phyloP scores from a whole-genome alignment of 192 early-diverging fungal species.

The Coemansia sp. region DNA sequence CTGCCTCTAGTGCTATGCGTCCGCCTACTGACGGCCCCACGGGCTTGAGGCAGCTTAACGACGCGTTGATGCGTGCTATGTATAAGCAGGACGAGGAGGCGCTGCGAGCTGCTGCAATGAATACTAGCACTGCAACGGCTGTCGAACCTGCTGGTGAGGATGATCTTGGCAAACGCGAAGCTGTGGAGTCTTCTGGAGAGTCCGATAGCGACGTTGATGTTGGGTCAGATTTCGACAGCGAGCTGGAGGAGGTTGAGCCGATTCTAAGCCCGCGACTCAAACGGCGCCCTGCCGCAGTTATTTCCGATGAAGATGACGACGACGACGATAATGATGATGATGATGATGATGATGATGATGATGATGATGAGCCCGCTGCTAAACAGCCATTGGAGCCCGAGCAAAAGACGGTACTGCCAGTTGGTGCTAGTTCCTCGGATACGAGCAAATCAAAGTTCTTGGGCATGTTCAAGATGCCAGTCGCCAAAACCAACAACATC shows the following conservation, averaged over 20 bases:
- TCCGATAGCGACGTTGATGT: not conserved
- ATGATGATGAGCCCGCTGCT: not conserved
- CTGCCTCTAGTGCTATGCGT: not conserved
- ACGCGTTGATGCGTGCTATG: conserved; percentile 30
- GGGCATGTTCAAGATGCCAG: conserved; percentile 47
- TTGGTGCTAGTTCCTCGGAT: not conserved
- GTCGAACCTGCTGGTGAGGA: not conserved
- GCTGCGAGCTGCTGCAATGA: not conserved
- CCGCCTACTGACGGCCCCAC: conserved; percentile 19
- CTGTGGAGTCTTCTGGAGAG: not conserved
- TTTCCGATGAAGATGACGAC: conserved; percentile 31
- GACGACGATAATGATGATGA: not conserved
- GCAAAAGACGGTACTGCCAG: not conserved
- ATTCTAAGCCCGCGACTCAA: not conserved
- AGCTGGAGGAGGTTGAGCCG: not conserved
- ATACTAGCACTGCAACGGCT: not conserved
- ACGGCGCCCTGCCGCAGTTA: not conserved
- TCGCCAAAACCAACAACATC: not conserved
- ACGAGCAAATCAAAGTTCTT: conserved; percentile 36
- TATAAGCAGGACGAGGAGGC: conserved; percentile 19
- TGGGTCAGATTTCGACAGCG: not conserved
- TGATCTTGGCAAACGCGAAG: not conserved
- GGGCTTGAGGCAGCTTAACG: conserved; percentile 30
- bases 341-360: not conserved
- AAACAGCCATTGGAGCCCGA: not conserved